Percentiles rank a stretch among this genome's conserved stretches.
Evolutionary conservation across 768 basidiomycete genomes (phyloP).

Genomic region (Cystofilobasidium ferigula): DNA sequence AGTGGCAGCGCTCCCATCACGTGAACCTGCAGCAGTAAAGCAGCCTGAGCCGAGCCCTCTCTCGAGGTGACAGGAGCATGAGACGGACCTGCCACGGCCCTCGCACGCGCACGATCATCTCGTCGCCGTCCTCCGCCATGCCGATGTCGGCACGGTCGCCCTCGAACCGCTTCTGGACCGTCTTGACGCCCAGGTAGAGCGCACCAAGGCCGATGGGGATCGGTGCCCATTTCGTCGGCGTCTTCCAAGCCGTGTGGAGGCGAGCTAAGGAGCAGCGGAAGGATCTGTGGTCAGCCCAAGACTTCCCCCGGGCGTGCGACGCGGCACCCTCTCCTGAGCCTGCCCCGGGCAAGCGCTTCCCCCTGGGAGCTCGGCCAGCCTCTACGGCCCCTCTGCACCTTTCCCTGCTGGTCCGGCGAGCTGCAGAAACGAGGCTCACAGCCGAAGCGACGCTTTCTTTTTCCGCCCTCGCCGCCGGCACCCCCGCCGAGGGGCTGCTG

Average conservation of each 20-base stretch:
- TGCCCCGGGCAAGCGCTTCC: neutral
- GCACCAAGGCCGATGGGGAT: constrained; percentile 23
- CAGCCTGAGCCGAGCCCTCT: neutral
- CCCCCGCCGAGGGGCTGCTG: neutral
- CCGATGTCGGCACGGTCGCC: constrained; percentile 35
- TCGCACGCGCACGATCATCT: constrained; percentile 58
- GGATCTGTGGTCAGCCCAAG: neutral
- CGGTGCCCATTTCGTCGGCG: constrained; percentile 12
- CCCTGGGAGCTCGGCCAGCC: no score
- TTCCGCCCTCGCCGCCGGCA: neutral
- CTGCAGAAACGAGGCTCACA: constrained; percentile 6
- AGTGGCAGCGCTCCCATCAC: constrained; percentile 90
- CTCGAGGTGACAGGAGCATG: neutral
- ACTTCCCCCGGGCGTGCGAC: neutral
- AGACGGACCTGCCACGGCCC: constrained; percentile 80
- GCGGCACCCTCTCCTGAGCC: neutral
- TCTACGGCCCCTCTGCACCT: no score
- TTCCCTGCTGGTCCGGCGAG: neutral
- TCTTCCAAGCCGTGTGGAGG: constrained; percentile 16
- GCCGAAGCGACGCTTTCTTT: constrained; percentile 21
- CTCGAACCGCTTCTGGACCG: constrained; percentile 18
- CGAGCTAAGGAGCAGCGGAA: constrained; percentile 14
- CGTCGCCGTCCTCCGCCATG: constrained; percentile 34
- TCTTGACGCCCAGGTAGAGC: constrained; percentile 10
- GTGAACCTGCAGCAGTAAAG: constrained; percentile 52